These are phyloP conservation scores for Hsuehochloa calcarea DNA, from an alignment of 176 grass and related monocot species.

Conservation along the genomic window DNA sequence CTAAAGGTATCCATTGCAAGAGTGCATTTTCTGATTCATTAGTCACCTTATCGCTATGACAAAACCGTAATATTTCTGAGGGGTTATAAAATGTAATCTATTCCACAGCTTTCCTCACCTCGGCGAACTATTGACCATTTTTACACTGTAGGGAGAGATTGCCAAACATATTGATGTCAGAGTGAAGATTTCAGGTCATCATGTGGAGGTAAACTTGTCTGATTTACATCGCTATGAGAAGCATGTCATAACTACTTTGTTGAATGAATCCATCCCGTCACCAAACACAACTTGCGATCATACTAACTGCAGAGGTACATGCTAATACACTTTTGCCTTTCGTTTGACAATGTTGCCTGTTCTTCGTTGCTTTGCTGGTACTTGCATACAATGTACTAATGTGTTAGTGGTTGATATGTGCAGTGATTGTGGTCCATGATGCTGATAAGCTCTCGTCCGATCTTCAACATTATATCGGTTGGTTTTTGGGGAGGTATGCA, in stretches of 20 bases:
- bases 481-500: conserved; percentile 60
- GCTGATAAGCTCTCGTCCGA: conserved; percentile 62
- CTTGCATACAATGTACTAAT: background rate
- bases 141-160: conserved; percentile 49
- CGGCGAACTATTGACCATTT: background rate
- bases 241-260: conserved; percentile 55
- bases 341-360: background rate
- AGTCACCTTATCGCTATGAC: background rate
- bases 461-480: conserved; percentile 58
- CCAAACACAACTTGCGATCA: conserved; percentile 33
- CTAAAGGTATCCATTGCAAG: conserved; percentile 43
- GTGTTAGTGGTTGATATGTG: background rate
- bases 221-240: conserved; percentile 73
- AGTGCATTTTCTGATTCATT: background rate
- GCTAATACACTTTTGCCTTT: background rate
- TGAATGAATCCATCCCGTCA: conserved; percentile 46
- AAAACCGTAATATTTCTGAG: background rate
- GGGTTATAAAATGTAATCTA: background rate
- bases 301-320: conserved; percentile 52
- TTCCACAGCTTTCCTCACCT: background rate
- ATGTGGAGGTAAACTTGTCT: conserved; percentile 66
- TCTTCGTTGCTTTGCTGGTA: background rate
- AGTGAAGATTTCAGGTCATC: conserved; percentile 46
- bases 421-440: conserved; percentile 54
- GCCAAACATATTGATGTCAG: conserved; percentile 50